Base-by-base conservation (phyloP, 2,329 filamentous ascomycete species). In the Colletotrichum magnum region DNA sequence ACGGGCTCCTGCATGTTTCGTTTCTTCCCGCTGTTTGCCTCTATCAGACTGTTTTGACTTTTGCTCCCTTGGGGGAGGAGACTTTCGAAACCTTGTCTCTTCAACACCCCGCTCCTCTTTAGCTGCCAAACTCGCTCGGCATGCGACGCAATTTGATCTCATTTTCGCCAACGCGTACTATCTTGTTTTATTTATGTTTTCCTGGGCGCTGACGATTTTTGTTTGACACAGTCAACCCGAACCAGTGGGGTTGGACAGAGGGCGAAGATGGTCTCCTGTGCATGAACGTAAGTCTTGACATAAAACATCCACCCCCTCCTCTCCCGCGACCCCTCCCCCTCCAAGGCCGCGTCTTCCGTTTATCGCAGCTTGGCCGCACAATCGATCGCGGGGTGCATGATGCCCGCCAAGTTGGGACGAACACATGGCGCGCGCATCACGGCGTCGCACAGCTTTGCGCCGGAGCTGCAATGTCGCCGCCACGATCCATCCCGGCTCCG, bases 221-320 rank as follows among this genome's bases (percentile, higher is more conserved):
- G n/a, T 62, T 56, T 24, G 15, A 43, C 43, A 16, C 66, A 88
- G 86, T 87, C 64, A 88, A 88, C 73, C 86, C 86, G 54, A 88
- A 88, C 72, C 86, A 87, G 76, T 88, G 86, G 86, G 85, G 84
- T 72, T 81, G 84, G 74, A 72, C 78, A 24, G 72, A 77, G 13
- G 78, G 78, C 10, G 75, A 78, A 16, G 73, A 75, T 2, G 84
- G 85, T 45, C 75, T 72, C 18, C 74, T 88, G 28, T 88, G 87
- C 75, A 81, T 88, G 81, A 85, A 87, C 78, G 86, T 88, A 79
- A 77, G 86, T 81, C 21, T 57, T 18, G 63, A 43, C 41, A 43
- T n/a, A 43, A 43, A 15, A 43, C 41, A n/a, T 13, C 13, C 41
- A 43, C 41, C 41, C 51, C 63, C 58, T 21, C 32, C 64, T 24